A percentile compares a stretch with the other conserved stretches of the same genome.
Evolutionary conservation across 31 red algal genomes (phyloP).

Genomic region (Porphyra umbilicalis): DNA sequence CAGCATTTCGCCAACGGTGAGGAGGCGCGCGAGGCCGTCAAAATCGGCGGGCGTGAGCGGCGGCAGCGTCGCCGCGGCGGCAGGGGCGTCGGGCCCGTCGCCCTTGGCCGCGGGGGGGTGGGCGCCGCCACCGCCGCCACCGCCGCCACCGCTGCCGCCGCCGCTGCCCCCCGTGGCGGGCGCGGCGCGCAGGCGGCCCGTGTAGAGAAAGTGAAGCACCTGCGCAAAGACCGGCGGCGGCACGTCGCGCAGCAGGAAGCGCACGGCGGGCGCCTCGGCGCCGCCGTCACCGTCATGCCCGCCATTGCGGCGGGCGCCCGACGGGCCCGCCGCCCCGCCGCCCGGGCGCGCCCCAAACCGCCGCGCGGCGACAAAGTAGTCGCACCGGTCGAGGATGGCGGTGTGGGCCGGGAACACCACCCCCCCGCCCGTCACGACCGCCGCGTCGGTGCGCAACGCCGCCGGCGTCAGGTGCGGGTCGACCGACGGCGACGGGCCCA

Average conservation of each 20-base stretch:
- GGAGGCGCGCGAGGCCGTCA: background rate
- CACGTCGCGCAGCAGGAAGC: background rate
- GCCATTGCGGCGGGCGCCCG: background rate
- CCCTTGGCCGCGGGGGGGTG: background rate
- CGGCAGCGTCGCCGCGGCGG: background rate
- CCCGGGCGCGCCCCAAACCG: background rate
- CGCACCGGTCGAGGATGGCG: background rate
- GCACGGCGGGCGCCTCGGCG: background rate
- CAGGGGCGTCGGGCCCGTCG: no score
- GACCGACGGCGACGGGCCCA: background rate
- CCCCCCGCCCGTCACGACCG: background rate
- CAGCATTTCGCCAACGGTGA: background rate
- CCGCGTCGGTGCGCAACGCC: background rate
- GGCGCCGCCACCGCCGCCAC: background rate
- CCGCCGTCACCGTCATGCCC: background rate
- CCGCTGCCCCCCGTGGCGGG: no score
- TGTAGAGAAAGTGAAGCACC: background rate
- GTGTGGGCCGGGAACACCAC: background rate
- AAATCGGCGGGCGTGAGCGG: background rate
- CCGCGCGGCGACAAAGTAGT: background rate
- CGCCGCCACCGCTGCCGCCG: no score
- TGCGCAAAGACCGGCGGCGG: background rate
- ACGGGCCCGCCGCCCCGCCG: background rate
- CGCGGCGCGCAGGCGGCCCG: background rate
- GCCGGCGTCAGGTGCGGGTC: background rate